phyloP scores from a whole-genome alignment of 805 yeast species.

The Myxozyma kluyveri region DNA sequence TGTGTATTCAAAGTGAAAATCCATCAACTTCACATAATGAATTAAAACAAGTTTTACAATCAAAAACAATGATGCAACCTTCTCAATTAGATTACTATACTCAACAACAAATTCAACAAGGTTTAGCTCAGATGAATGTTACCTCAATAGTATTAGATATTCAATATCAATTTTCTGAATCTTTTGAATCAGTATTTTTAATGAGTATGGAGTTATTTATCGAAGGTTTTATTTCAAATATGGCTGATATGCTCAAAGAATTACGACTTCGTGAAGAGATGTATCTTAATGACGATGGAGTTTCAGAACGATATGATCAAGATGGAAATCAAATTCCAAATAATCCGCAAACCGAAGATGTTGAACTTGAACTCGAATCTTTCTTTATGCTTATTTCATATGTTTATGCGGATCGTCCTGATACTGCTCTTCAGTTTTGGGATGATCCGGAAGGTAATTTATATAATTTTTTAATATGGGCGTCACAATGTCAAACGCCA shows the following conservation, averaged over 20 bases:
- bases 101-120: neutral
- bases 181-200: conserved; percentile 17
- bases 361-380: conserved; percentile 73
- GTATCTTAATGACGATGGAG: conserved; percentile 29
- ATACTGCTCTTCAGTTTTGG: conserved; percentile 63
- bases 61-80: conserved; percentile 7
- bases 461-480: conserved; percentile 86
- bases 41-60: conserved; percentile 25
- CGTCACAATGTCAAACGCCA: conserved; percentile 67
- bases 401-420: conserved; percentile 61
- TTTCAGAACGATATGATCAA: conserved; percentile 42
- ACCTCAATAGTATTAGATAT: conserved; percentile 9
- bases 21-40: conserved; percentile 30
- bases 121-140: neutral
- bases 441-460: conserved; percentile 60
- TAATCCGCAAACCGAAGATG: conserved; percentile 9
- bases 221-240: conserved; percentile 36
- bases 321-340: conserved; percentile 47
- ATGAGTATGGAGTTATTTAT: conserved; percentile 33
- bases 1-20: conserved; percentile 12
- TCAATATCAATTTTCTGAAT: neutral
- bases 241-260: conserved; percentile 43
- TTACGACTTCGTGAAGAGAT: conserved; percentile 43
- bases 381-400: conserved; percentile 74
- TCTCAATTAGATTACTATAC: neutral